Conservation (phyloP, 148 eudicot genomes). For the Amaranthus hypochondriacus region DNA sequence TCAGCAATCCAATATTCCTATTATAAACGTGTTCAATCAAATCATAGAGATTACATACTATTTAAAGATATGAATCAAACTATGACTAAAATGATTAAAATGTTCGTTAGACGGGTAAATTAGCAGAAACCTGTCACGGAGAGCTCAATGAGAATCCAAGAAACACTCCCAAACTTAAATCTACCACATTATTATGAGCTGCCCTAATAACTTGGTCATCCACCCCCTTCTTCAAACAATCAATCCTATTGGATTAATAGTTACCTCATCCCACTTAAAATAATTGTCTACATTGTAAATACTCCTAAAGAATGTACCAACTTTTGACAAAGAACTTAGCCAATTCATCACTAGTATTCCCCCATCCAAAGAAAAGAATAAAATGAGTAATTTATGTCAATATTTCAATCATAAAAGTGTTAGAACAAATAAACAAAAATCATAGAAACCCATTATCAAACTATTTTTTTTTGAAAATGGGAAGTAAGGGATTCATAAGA, state of each 20-base stretch:
- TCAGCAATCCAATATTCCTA: not conserved
- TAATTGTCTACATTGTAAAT: not conserved
- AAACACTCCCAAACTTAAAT: not conserved
- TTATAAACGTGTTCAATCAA: not conserved
- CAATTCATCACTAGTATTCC: not conserved
- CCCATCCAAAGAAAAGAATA: not conserved
- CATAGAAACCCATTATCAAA: too few species aligned
- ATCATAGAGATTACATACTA: not conserved
- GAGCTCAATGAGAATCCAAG: slow-evolving; percentile 4
- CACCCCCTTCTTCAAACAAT: not conserved
- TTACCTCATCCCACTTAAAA: not conserved
- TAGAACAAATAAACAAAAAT: too few species aligned
- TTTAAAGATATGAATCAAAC: not conserved
- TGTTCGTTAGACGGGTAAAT: not conserved
- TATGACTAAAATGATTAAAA: not conserved
- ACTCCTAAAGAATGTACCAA: not conserved
- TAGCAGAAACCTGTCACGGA: not conserved
- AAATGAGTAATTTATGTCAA: too few species aligned
- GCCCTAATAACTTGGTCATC: not conserved
- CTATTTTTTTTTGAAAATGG: too few species aligned
- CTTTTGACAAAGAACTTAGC: not conserved
- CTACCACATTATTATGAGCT: not conserved
- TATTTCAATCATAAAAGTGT: too few species aligned
- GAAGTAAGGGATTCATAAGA: too few species aligned
- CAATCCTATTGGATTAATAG: not conserved